A percentile compares a stretch with the other conserved stretches of the same genome.
Evolutionary conservation across 805 yeast genomes (phyloP).

Genomic region (Wickerhamomyces queroliae): DNA sequence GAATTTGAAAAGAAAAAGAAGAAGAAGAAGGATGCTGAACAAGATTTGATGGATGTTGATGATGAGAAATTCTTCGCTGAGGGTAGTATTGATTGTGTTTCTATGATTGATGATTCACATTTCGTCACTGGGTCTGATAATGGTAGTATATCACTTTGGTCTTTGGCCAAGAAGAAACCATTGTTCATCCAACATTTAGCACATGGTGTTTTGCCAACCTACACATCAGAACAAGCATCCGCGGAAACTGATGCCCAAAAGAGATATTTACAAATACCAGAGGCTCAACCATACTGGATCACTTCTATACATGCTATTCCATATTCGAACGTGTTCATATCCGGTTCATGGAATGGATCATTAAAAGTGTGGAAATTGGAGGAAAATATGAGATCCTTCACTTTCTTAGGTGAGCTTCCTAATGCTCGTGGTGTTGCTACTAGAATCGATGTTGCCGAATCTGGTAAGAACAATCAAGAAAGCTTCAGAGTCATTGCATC

Average conservation of each 20-base stretch:
- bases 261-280: constrained; percentile 52
- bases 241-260: constrained; percentile 36
- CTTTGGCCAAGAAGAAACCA: constrained; percentile 86
- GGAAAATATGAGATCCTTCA: constrained; percentile 58
- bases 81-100: constrained; percentile 85
- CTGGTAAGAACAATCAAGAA: constrained; percentile 46
- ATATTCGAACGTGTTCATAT: constrained; percentile 73
- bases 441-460: constrained; percentile 48
- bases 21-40: constrained; percentile 24
- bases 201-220: constrained; percentile 62
- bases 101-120: constrained; percentile 88
- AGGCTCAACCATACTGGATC: constrained; percentile 77
- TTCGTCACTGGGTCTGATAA: constrained; percentile 95
- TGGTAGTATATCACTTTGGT: constrained; percentile 88
- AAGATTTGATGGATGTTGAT: constrained; percentile 25
- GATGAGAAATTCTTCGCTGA: constrained; percentile 50
- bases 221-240: constrained; percentile 47
- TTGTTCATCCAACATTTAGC: constrained; percentile 60
- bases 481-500: constrained; percentile 56
- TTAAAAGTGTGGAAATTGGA: constrained; percentile 74
- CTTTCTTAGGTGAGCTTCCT: constrained; percentile 46
- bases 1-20: constrained; percentile 41
- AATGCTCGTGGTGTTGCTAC: constrained; percentile 69
- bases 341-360: constrained; percentile 85
- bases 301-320: constrained; percentile 81